These are phyloP conservation scores for Annulohypoxylon stygium DNA, from an alignment of 495 filamentous ascomycete species.

Conservation along the genomic window DNA sequence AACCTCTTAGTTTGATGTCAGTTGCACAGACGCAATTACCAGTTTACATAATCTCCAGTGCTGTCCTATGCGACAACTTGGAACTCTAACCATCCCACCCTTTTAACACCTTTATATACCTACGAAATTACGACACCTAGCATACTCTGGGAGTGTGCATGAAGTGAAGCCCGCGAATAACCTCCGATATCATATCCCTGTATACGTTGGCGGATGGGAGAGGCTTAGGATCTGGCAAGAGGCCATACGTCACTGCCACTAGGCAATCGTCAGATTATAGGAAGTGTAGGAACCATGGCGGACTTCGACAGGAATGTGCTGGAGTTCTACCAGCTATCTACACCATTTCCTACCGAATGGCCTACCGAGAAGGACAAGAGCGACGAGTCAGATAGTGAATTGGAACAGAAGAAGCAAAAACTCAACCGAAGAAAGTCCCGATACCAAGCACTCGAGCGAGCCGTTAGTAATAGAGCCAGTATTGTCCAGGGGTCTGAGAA, in stretches of 20 bases:
- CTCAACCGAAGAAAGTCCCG: constrained; percentile 76
- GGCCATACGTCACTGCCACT: constrained; percentile 31
- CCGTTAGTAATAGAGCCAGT: constrained; percentile 73
- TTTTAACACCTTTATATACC: not conserved
- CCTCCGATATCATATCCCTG: not conserved
- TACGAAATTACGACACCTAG: not conserved
- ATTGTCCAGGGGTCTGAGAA: constrained; percentile 76
- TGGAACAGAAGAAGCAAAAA: constrained; percentile 59
- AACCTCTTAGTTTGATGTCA: constrained; percentile 2
- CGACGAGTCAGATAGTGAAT: constrained; percentile 75
- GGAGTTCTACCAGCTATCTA: constrained; percentile 88
- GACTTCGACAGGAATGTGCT: constrained; percentile 80
- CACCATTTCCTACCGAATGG: constrained; percentile 86
- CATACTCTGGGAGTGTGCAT: constrained; percentile 16
- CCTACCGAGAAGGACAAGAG: constrained; percentile 80
- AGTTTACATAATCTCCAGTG: not conserved
- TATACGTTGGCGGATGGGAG: constrained; percentile 30
- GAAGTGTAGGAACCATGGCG: constrained; percentile 55
- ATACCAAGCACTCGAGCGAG: constrained; percentile 85
- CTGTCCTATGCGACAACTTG: not conserved
- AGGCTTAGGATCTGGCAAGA: constrained; percentile 14
- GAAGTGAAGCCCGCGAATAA: not conserved
- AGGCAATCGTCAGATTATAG: constrained; percentile 23
- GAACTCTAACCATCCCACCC: not conserved
- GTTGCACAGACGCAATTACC: constrained; percentile 3